Evolutionary conservation across 202 grass and related monocot genomes (phyloP).

Genomic region (Cymbopogon flexuosus): DNA sequence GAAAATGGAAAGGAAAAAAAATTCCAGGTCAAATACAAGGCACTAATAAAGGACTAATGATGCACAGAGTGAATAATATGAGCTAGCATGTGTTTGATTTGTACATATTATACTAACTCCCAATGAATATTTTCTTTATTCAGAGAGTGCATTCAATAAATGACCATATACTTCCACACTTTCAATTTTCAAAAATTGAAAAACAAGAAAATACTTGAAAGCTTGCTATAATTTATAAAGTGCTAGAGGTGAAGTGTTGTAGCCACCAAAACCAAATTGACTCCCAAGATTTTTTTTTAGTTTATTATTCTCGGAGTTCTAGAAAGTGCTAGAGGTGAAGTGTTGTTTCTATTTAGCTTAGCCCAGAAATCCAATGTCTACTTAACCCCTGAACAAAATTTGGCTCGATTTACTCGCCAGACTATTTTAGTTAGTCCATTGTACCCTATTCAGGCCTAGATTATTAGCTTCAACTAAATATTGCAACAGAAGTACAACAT

Average conservation of each 20-base stretch:
- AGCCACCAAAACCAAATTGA: not conserved
- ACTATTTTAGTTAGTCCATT: not conserved
- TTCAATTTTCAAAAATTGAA: not conserved
- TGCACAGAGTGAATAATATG: not conserved
- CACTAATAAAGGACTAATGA: not conserved
- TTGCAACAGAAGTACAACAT: not conserved
- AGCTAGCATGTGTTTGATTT: not conserved
- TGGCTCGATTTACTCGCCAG: not conserved
- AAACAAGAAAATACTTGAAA: not conserved
- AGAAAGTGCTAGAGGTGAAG: not conserved
- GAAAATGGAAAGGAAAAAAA: slow-evolving; percentile 8
- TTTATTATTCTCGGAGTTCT: not conserved
- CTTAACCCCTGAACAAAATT: not conserved
- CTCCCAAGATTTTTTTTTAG: not conserved
- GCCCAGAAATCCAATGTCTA: not conserved
- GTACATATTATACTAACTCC: slow-evolving; percentile 1
- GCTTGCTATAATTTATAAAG: not conserved
- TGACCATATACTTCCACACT: not conserved
- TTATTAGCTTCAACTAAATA: slow-evolving; percentile 21
- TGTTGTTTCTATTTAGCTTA: not conserved
- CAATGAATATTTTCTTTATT: not conserved
- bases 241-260: no score
- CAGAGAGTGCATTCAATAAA: not conserved
- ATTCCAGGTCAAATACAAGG: not conserved
- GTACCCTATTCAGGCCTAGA: not conserved